These are phyloP conservation scores for Boletus sp. DNA, from an alignment of 1,284 basidiomycete genomes.

Conservation along the genomic window DNA sequence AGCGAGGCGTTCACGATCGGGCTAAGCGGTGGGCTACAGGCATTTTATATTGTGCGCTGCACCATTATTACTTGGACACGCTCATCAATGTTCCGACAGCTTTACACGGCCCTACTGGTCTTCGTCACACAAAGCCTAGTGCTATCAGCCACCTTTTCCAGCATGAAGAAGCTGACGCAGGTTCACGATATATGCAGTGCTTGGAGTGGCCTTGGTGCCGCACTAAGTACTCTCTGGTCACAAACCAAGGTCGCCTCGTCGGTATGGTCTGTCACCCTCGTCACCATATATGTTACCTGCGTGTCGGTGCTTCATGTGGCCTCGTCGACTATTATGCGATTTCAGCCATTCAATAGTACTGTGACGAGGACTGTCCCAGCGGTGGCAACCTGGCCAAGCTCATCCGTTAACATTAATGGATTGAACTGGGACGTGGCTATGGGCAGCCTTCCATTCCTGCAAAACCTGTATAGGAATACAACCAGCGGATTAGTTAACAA, in stretches of 20 bases:
- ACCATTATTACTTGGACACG: neutral
- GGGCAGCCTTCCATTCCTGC: neutral
- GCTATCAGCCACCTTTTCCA: neutral
- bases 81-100: neutral
- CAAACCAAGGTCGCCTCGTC: constrained; percentile 1
- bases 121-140: neutral
- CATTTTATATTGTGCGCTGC: neutral
- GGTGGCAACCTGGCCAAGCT: neutral
- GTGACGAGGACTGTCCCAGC: neutral
- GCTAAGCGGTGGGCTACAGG: neutral
- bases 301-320: neutral
- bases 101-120: constrained; percentile 1
- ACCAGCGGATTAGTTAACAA: neutral
- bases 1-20: neutral
- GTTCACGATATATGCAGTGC: neutral
- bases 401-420: neutral
- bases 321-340: neutral
- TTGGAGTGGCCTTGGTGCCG: neutral
- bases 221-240: neutral
- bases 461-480: neutral
- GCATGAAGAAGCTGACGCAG: neutral
- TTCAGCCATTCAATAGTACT: constrained; percentile 2
- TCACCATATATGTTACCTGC: neutral
- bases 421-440: neutral
- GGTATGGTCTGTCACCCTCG: neutral